Evolutionary conservation across 2,329 filamentous ascomycete genomes (phyloP), one percentile per base, ranked within the genome.

Genomic region (Ophiostoma piceae): DNA sequence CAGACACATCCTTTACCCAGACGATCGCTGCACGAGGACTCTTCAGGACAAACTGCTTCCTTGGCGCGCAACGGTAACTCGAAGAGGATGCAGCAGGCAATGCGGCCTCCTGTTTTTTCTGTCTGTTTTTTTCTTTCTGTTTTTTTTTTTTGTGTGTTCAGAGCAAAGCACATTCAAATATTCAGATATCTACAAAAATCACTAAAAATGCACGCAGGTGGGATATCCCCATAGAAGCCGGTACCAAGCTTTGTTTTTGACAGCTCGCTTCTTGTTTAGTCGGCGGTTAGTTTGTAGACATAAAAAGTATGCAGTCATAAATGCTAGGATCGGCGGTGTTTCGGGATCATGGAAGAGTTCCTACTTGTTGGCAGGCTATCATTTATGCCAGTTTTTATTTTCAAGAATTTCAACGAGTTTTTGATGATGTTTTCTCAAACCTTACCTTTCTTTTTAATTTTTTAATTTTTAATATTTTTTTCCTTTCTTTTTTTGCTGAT

Each of bases 31-130:
- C 22, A 57, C 51, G 51, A 26, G 22, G 14, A 57, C 22, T 26
- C 51, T 26, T 57, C 12, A 11, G 39, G 39, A 12, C n/a, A 11
- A 57, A 26, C 51, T 11, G 51, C 51, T 26, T 54, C 51, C 51
- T 57, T 57, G 51, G 51, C 51, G 51, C 51, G n/a, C 51, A 57
- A 29, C 51, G n/a, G 51, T 26, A 57, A 12, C 51, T 57, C 14
- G 22, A 57, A 54, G n/a, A n/a, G 47, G 47, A 26, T 57, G n/a
- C n/a, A n/a, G n/a, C n/a, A n/a, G n/a, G n/a, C n/a, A n/a, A n/a
- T n/a, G 51, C 51, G 22, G 51, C 51, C 51, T 57, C 51, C 51
- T 57, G 47, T 6, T 6, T 12, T 47, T 47, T 5, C 2, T 6
- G 14, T 47, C 19, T 47, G 0, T 1, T 47, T 8, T 9, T 39